Conservation (phyloP, 495 filamentous ascomycete species). For the Rostrohypoxylon terebratum region DNA sequence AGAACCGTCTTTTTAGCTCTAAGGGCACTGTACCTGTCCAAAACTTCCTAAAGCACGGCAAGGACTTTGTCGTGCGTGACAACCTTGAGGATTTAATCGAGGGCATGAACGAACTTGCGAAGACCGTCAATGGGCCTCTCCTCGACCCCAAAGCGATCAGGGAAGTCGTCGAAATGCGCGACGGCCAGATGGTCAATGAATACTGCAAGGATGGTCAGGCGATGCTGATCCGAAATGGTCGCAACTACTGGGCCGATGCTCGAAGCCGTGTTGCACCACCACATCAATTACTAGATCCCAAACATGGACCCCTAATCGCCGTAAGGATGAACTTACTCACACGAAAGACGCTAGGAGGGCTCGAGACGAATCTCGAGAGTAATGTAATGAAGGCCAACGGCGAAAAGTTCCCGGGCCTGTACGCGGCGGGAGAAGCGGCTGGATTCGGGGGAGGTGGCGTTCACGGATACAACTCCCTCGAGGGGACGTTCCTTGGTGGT, state of each 20-base stretch:
- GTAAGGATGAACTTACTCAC: constrained; percentile 65
- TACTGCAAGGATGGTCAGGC: constrained; percentile 66
- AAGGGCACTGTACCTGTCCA: constrained; percentile 62
- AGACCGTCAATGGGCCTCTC: constrained; percentile 47
- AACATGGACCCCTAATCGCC: constrained; percentile 62
- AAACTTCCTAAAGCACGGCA: constrained; percentile 62
- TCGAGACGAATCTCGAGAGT: constrained; percentile 64
- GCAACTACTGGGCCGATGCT: constrained; percentile 62
- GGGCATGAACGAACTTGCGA: constrained; percentile 63
- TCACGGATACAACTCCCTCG: constrained; percentile 63
- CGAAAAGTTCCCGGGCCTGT: constrained; percentile 58
- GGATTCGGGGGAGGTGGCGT: constrained; percentile 67
- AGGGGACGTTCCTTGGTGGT: constrained; percentile 63
- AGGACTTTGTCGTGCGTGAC: constrained; percentile 62
- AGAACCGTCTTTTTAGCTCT: constrained; percentile 58
- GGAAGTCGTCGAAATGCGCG: constrained; percentile 58
- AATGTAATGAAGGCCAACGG: constrained; percentile 60
- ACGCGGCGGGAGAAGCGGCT: constrained; percentile 65
- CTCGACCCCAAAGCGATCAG: constrained; percentile 54
- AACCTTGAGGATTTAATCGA: constrained; percentile 59
- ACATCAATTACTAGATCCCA: constrained; percentile 60
- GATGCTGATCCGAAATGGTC: constrained; percentile 63
- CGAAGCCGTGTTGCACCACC: constrained; percentile 57
- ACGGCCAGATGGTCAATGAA: constrained; percentile 60
- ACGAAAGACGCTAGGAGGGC: constrained; percentile 64